Conservation (phyloP, 495 filamentous ascomycete genomes). For the Cercophora samala region DNA sequence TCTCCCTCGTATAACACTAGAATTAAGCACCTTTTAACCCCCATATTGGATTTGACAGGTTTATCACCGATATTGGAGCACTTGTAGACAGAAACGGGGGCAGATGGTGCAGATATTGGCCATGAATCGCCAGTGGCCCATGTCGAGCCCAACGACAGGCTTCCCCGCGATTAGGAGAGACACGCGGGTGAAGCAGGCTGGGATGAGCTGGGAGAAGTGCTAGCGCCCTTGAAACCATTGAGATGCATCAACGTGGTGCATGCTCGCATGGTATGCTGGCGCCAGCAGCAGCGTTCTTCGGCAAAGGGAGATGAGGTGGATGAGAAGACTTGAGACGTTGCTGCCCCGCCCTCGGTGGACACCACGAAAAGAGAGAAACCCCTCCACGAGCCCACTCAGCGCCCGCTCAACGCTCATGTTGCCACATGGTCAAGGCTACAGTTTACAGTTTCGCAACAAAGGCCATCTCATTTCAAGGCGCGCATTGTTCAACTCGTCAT, state of each 20-base stretch:
- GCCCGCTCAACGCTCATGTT: background rate
- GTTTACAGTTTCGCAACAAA: background rate
- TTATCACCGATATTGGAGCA: background rate
- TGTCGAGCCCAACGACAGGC: background rate
- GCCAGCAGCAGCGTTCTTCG: background rate
- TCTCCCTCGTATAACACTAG: too few relatives aligned
- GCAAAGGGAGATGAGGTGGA: background rate
- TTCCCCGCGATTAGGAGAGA: background rate
- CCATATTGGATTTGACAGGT: too few relatives aligned
- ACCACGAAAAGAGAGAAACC: background rate
- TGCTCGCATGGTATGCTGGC: background rate
- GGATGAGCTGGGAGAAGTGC: background rate
- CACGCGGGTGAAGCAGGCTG: background rate
- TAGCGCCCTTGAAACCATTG: slow-evolving; percentile 4
- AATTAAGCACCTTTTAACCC: too few relatives aligned
- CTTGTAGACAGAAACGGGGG: background rate
- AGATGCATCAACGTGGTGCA: slow-evolving; percentile 9
- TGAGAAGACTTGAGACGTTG: background rate
- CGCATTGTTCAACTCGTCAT: background rate
- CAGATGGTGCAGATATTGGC: background rate
- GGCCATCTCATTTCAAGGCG: background rate
- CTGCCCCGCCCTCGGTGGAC: slow-evolving; percentile 2
- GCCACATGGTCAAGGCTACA: background rate
- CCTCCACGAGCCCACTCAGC: background rate
- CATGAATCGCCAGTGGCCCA: background rate